Evolutionary conservation across 768 basidiomycete species (phyloP), one percentile per base, ranked within the genome.

Genomic region (Candolleomyces efflorescens): DNA sequence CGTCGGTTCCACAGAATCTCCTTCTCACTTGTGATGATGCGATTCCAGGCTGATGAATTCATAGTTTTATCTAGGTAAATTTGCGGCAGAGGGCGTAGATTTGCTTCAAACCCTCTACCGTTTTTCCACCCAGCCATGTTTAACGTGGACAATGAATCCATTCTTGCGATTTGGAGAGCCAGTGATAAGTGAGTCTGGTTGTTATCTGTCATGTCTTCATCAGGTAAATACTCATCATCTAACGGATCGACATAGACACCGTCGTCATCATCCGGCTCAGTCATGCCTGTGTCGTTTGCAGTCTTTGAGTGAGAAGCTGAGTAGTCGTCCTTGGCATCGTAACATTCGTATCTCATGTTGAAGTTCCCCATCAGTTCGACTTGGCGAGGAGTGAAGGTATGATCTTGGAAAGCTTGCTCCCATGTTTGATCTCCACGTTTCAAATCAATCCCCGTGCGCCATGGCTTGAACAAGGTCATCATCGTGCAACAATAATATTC

Each of bases 401-500:
- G 37, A 6, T 11, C 12, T 5, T 17, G 23, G 55, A 69, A 71
- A 3, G 62, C 55, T 7, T 69, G 60, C 60, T 69, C 61, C 67
- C 67, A 71, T n/a, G n/a, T n/a, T 48, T 59, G 56, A 23, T n/a
- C n/a, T 63, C 39, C 36, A 36, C 13, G 9, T 53, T 71, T 70
- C 18, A 75, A 58, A 36, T 73, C 68, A 5, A 41, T 11, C 0
- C 70, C 69, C 13, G 59, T 59, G 24, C 71, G 56, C 71, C 72
- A 72, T 2, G 73, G 73, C 26, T 68, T 66, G 56, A 73, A 75
- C 4, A 75, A 47, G 1, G 69, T 67, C 0, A 73, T 48, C 71
- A 76, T 73, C 2, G 69, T 63, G 38, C 48, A 51, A 57, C 68
- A 70, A 57, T 74, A 75, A 20, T 67, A 67, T 45, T 73, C 73